Evolutionary conservation across 345 rosid species (phyloP), one percentile per base, ranked within the genome.

Genomic region (Pseudoturritis turrita): DNA sequence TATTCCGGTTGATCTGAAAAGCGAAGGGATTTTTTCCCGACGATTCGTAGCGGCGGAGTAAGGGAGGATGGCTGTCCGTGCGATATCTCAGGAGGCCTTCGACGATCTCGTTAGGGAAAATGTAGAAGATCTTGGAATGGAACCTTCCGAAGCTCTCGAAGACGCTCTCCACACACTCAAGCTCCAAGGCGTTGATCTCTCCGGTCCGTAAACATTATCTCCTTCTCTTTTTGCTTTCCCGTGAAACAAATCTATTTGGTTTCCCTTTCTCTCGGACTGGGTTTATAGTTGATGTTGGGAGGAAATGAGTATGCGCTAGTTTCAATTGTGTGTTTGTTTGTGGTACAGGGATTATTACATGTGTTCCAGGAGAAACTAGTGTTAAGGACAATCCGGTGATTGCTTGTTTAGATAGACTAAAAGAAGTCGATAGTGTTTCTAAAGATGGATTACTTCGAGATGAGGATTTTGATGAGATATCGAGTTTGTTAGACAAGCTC

Each of bases 131-230:
- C 89, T 95, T 2, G 92, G 86, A 1, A 91, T 95, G 96, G 98
- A 89, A 15, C 96, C 97, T 52, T 22, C 84, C 57, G 96, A 95
- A 72, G 93, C 98, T 40, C 92, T 95, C 22, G 78, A 89, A 71
- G 99, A 95, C 78, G 98, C 97, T 78, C 77, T 91, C 58, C 65
- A 88, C 12, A 80, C 99, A 18, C 96, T 95, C 65, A 62, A 89
- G 43, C 91, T 89, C 60, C 96, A 91, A 82, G 91, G 91, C 86
- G 99, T 89, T 71, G 93, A 88, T 91, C 92, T 95, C 80, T 86
- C 92, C 3, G 97, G 97, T 89, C 40, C 66, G 15, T 21, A 0
- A 3, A 2, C 26, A 15, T 41, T 40, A 0, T 7, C 52, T 22
- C 37, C 37, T 33, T 55, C 52, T 58, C 35, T 29, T 62, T n/a